Percentiles rank a stretch among this genome's conserved stretches.
phyloP scores from a whole-genome alignment of 208 protist species.

The Leishmania mexicana region DNA sequence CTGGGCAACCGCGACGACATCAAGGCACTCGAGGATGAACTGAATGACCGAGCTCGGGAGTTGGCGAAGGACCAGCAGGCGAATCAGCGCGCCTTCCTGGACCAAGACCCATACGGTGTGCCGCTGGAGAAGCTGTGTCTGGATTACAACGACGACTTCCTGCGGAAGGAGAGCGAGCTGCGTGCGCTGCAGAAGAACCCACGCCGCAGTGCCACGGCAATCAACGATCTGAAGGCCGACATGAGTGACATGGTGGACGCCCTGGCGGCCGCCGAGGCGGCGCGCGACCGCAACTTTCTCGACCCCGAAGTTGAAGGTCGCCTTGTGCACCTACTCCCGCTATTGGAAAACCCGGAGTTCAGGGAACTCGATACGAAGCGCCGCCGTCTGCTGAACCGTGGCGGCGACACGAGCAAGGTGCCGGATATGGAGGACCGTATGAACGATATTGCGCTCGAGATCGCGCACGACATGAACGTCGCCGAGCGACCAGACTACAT shows the following conservation, averaged over 20 bases:
- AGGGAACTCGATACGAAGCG: slow-evolving; percentile 63
- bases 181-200: slow-evolving; percentile 63
- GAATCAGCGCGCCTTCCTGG: slow-evolving; percentile 59
- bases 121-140: slow-evolving; percentile 67
- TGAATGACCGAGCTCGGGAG: slow-evolving; percentile 64
- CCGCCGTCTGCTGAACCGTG: slow-evolving; percentile 41
- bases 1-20: slow-evolving; percentile 42
- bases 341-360: slow-evolving; percentile 63
- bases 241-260: slow-evolving; percentile 49
- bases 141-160: slow-evolving; percentile 62
- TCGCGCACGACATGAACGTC: slow-evolving; percentile 71
- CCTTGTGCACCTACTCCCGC: slow-evolving; percentile 49
- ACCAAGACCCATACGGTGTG: slow-evolving; percentile 66
- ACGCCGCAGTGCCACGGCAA: slow-evolving; percentile 42
- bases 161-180: slow-evolving; percentile 52
- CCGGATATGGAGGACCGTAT: slow-evolving; percentile 64
- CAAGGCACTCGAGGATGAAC: slow-evolving; percentile 52
- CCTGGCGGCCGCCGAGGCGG: slow-evolving; percentile 49
- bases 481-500: slow-evolving; percentile 69
- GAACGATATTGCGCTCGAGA: slow-evolving; percentile 67
- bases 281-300: slow-evolving; percentile 63
- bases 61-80: slow-evolving; percentile 45
- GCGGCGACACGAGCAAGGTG: slow-evolving; percentile 40
- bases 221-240: slow-evolving; percentile 48
- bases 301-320: slow-evolving; percentile 65